Base-by-base conservation (phyloP, 139 green algal genomes). In the Chara braunii region DNA sequence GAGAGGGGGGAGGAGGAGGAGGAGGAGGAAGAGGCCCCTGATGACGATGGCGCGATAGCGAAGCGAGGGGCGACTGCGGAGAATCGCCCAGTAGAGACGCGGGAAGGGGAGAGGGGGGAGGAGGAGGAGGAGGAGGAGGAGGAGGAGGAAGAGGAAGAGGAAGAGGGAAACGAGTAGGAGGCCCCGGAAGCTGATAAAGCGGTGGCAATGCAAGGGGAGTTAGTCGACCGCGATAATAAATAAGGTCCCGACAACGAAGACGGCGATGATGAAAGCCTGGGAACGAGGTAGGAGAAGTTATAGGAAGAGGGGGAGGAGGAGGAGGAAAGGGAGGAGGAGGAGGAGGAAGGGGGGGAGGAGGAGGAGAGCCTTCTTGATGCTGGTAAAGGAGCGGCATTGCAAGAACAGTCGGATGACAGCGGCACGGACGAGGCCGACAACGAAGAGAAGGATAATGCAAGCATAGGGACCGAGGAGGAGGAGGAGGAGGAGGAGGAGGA, bases 381-480 rank as follows among this genome's bases (percentile, higher is more conserved):
- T 55, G 45, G 45, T 28, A 48, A 48, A 48, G 18, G 18, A 48
- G 40, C 18, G 40, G 18, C 18, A 48, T 18, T 48, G 40, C 18
- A 18, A 48, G 40, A 48, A 18, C 18, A 18, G 18, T 48, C 40
- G 18, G 18, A 48, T 48, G 45, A 8, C 45, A 28, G 45, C 30
- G 12, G 26, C 24, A 18, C 5, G 44, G 40, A 61, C 9, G 23
- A 63, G 22, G 5, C n/a, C 22, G 14, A 40, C 4, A 40, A 62
- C 26, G 14, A 44, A 32, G 31, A 45, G 14, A 30, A 32, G 60
- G 60, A 24, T 7, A 48, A 29, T 23, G 45, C 26, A 28, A 24
- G 34, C 23, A 65, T 40, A 24, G 60, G 37, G 24, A 64, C 42
- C 37, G 31, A 12, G 24, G 22, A 64, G 50, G 22, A 8, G 44